Conservation (phyloP, 2,329 filamentous ascomycete species). For the Trichophyton schoenleinii region DNA sequence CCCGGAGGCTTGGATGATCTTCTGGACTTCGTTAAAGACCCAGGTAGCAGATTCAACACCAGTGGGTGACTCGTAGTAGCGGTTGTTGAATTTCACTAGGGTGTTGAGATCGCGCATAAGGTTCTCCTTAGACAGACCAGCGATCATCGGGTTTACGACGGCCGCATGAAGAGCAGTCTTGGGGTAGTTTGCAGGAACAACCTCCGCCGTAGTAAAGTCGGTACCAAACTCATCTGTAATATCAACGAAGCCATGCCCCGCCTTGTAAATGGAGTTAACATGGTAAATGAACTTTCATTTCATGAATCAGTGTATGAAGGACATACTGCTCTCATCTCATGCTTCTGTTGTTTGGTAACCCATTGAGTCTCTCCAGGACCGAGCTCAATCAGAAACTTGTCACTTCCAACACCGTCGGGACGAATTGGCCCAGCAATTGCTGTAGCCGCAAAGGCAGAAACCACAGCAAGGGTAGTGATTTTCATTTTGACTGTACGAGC, state of each 20-base stretch:
- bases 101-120: constrained; percentile 68
- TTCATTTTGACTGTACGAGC: neutral
- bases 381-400: constrained; percentile 67
- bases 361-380: constrained; percentile 70
- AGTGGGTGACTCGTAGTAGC: constrained; percentile 47
- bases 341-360: constrained; percentile 92
- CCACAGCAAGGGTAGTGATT: neutral
- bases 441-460: neutral
- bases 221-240: constrained; percentile 58
- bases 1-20: constrained; percentile 58
- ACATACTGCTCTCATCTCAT: constrained; percentile 52
- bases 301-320: too few relatives aligned
- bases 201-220: constrained; percentile 36
- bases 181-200: constrained; percentile 48
- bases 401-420: neutral
- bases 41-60: constrained; percentile 77
- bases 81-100: constrained; percentile 48
- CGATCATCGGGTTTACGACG: constrained; percentile 53
- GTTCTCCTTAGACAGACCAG: constrained; percentile 58
- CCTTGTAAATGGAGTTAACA: neutral
- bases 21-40: constrained; percentile 63
- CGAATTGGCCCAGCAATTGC: neutral
- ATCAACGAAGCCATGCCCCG: constrained; percentile 65
- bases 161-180: constrained; percentile 45
- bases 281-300: neutral